These are phyloP conservation scores for Bipolaris cookei DNA, from an alignment of 2,329 filamentous ascomycete genomes.

Conservation along the genomic window DNA sequence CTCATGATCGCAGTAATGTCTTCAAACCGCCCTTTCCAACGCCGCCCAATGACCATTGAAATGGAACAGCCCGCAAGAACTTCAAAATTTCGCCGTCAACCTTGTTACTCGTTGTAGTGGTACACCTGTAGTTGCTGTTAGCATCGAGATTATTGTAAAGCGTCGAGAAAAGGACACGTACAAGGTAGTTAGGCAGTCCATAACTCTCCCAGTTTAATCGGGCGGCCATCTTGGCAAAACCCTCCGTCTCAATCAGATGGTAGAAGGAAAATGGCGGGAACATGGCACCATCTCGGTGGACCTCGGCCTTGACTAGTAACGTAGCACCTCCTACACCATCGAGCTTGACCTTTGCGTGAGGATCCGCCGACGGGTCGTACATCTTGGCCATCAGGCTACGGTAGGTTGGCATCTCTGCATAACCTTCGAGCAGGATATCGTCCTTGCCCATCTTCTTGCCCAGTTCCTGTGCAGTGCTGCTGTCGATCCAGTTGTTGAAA, in stretches of 20 bases:
- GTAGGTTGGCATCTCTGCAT: constrained; percentile 91
- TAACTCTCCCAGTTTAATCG: constrained; percentile 83
- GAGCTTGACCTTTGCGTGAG: constrained; percentile 70
- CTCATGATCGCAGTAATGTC: constrained; percentile 14
- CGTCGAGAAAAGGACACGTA: constrained; percentile 53
- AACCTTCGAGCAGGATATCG: constrained; percentile 92
- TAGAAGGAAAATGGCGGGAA: constrained; percentile 97
- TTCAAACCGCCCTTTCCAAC: constrained; percentile 23
- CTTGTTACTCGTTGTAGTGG: constrained; percentile 81
- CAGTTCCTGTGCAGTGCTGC: constrained; percentile 75
- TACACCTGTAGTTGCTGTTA: constrained; percentile 67
- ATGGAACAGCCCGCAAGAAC: constrained; percentile 10
- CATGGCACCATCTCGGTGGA: constrained; percentile 97
- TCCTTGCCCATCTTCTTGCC: constrained; percentile 83
- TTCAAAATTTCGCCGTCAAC: constrained; percentile 1
- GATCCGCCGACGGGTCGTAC: constrained; percentile 60
- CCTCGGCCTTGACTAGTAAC: constrained; percentile 91
- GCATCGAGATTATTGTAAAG: background rate
- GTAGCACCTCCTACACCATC: constrained; percentile 95
- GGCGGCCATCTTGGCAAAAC: constrained; percentile 96
- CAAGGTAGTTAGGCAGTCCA: constrained; percentile 97
- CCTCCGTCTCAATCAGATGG: constrained; percentile 95
- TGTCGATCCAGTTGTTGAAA: constrained; percentile 98
- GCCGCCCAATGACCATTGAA: constrained; percentile 42
- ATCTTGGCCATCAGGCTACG: constrained; percentile 89